Evolutionary conservation across 176 grass and related monocot species (phyloP), one percentile per base, ranked within the genome.

Genomic region (Oryza nivara): DNA sequence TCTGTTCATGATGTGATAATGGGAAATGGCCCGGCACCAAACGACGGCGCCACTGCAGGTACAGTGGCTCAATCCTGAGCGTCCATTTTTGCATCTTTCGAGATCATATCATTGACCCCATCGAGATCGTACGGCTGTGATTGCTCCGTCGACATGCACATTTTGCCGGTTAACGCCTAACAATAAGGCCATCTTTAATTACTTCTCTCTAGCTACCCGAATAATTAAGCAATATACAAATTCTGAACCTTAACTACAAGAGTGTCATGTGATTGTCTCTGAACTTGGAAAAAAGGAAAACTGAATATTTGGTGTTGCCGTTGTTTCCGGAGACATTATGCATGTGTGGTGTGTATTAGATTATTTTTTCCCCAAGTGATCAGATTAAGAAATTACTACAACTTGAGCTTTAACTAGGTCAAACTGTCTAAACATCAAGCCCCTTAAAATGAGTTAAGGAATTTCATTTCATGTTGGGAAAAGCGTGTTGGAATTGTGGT

Each of bases 121-220:
- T 32, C 13, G 4, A 19, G 52, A 56, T 56, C 52, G 52, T 13
- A 72, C 26, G 26, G 4, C 67, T 12, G 16, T 49, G 14, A 71
- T 26, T 51, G 68, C 41, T 72, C 30, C 83, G 19, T n/a, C 76
- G 52, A 79, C 75, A 63, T 41, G 40, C 40, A 41, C 40, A 35
- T 41, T 41, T 73, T 41, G 84, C 69, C 69, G 26, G 67, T 65
- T 82, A 40, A 54, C 38, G 52, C 52, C 52, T 20, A 17, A 17
- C 52, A 17, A 56, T 19, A 17, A 52, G 49, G 49, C 49, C 49
- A 52, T 52, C 48, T 51, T 51, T 51, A 51, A 51, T 41, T 8
- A 41, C 40, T 51, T 51, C 48, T 51, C 11, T 51, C 48, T 38
- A 38, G 4, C 36, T 15, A 51, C 13, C 48, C 48, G 12, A 51